Evolutionary conservation across 192 early-diverging fungal species (phyloP), one percentile per base, ranked within the genome.

Genomic region (Backusella psychrophila): DNA sequence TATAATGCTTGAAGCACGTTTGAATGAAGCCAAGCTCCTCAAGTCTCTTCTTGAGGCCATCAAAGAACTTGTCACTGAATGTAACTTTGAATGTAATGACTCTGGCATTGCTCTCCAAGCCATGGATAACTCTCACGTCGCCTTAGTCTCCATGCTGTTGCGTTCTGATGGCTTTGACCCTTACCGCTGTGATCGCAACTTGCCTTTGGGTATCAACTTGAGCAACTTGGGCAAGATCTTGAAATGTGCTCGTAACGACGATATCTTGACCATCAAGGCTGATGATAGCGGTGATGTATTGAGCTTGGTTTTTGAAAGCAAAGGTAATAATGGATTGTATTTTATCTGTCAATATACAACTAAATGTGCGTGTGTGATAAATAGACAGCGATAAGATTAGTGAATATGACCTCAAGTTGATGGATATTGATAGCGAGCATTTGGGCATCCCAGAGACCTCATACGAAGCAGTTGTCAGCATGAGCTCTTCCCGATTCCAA

Each of bases 101-200:
- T 88, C 93, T 38, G 98, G 98, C 78, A 95, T 99, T 73, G 89
- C 92, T 33, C 89, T 99, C 7, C 98, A 99, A 88, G 96, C 98
- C 72, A 99, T 99, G 98, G 97, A 99, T 86, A 96, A 93, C 88
- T 94, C 97, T 33, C 97, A 99, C 83, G 94, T 99, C n/a, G 95
- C 96, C 15, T 88, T 99, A 23, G 96, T 96, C 17, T 87, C 94
- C 38, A 89, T 98, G 63, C 84, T 96, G 72, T 87, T 98, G 66
- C 89, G 93, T 70, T 82, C 91, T 19, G 89, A 92, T 49, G 95
- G 94, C 11, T 95, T 95, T 79, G 91, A 93, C 78, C 92, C 93
- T 66, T 94, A 93, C 86, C 89, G 93, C 75, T 98, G 96, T 84
- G 98, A 98, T 85, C 89, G 95, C 78, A 91, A 91, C 81, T 85